phyloP scores from a whole-genome alignment of 805 yeast genomes.

The Wickerhamiella spandovensis region DNA sequence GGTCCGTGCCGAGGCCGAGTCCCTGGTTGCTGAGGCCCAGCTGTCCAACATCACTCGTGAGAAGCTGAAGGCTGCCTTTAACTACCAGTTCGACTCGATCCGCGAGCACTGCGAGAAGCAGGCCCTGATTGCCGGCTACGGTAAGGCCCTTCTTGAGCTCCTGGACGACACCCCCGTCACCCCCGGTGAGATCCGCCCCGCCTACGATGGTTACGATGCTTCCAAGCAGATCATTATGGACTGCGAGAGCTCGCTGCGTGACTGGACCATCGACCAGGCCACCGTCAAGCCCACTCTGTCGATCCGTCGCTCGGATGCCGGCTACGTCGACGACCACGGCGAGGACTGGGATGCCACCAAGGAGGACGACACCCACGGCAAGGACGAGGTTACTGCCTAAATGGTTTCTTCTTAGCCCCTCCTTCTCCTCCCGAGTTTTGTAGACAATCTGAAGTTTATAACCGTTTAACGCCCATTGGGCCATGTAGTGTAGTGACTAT shows the following conservation, averaged over 20 bases:
- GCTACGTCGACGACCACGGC: conserved; percentile 26
- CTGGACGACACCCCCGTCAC: conserved; percentile 95
- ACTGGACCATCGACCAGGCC: conserved; percentile 95
- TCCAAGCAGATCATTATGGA: conserved; percentile 95
- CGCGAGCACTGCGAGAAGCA: conserved; percentile 93
- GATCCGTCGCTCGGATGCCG: conserved; percentile 52
- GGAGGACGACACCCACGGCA: conserved; percentile 23
- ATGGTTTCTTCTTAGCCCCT: not conserved
- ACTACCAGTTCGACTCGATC: conserved; percentile 89
- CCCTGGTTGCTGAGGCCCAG: conserved; percentile 98
- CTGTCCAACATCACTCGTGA: conserved; percentile 96
- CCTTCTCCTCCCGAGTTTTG: not conserved
- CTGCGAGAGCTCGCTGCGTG: conserved; percentile 87
- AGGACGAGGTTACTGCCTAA: conserved; percentile 12
- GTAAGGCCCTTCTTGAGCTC: conserved; percentile 90
- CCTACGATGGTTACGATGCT: conserved; percentile 96
- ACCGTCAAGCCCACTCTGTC: conserved; percentile 88
- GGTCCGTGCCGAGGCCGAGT: conserved; percentile 98
- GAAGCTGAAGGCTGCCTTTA: conserved; percentile 92
- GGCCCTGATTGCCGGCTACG: conserved; percentile 96
- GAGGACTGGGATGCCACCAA: conserved; percentile 27
- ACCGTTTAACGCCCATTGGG: not conserved
- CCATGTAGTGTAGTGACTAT: conserved; percentile 2
- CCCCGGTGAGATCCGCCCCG: conserved; percentile 98
- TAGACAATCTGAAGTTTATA: not conserved